Evolutionary conservation across 495 filamentous ascomycete genomes (phyloP).

Genomic region (Penicillium arizonense): DNA sequence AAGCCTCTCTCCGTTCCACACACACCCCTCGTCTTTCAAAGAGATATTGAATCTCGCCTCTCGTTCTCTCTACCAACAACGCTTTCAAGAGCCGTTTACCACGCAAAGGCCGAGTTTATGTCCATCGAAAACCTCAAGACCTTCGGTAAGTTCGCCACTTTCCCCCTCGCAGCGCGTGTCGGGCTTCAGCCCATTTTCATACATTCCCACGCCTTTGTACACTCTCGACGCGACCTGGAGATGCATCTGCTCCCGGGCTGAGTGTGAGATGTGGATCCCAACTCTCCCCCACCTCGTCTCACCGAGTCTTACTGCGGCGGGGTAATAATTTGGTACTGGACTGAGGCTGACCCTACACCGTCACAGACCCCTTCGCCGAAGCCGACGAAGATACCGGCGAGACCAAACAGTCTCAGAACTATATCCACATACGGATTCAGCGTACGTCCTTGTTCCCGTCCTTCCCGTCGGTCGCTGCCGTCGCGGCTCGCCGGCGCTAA

Average conservation of each 20-base stretch:
- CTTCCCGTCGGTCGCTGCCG: constrained; percentile 4
- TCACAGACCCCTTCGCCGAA: constrained; percentile 99
- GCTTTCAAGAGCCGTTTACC: constrained; percentile 44
- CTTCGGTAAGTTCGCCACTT: constrained; percentile 74
- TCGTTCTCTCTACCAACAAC: constrained; percentile 32
- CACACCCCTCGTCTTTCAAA: constrained; percentile 21
- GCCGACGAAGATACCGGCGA: constrained; percentile 98
- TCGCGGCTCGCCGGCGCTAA: constrained; percentile 9
- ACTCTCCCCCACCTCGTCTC: constrained; percentile 2
- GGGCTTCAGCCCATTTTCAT: not conserved
- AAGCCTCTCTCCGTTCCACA: constrained; percentile 9
- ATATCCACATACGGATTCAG: constrained; percentile 99
- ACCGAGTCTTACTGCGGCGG: constrained; percentile 25
- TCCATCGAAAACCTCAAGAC: constrained; percentile 99
- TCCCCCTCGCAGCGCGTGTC: constrained; percentile 21
- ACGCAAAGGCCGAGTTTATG: constrained; percentile 79
- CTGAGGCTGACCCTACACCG: constrained; percentile 37
- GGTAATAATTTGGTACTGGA: constrained; percentile 33
- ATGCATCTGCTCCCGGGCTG: not conserved
- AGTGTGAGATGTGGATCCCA: not conserved
- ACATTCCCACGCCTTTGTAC: not conserved
- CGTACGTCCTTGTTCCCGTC: constrained; percentile 61
- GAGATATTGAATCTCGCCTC: constrained; percentile 41
- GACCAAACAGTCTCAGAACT: constrained; percentile 90
- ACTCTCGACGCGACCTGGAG: not conserved